Evolutionary conservation across 1,139 yeast species (phyloP).

Genomic region (Hanseniaspora sp.): DNA sequence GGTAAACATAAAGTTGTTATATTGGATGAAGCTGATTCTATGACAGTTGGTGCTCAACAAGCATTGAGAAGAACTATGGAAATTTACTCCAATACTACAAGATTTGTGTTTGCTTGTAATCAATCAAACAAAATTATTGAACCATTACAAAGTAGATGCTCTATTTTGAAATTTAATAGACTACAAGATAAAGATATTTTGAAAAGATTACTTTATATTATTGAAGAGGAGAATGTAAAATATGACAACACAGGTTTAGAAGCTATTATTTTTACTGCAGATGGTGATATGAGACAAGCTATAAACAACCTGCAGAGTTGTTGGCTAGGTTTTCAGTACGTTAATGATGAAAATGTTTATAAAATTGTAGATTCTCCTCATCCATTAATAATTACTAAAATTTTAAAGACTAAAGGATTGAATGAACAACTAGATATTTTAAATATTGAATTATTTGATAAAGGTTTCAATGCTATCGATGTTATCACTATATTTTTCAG

Average conservation of each 20-base stretch:
- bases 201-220: constrained; percentile 61
- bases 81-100: constrained; percentile 79
- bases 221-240: constrained; percentile 45
- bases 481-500: constrained; percentile 82
- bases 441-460: constrained; percentile 58
- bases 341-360: constrained; percentile 82
- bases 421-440: constrained; percentile 62
- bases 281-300: constrained; percentile 98
- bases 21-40: constrained; percentile 85
- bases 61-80: constrained; percentile 97
- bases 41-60: constrained; percentile 94
- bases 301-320: constrained; percentile 88
- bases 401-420: constrained; percentile 51
- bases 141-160: constrained; percentile 94
- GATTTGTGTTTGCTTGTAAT: constrained; percentile 96
- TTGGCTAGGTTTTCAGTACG: constrained; percentile 84
- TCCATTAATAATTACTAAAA: constrained; percentile 71
- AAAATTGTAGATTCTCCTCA: constrained; percentile 95
- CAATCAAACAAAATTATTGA: constrained; percentile 90
- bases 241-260: constrained; percentile 84
- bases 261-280: constrained; percentile 91
- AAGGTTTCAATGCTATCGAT: constrained; percentile 90
- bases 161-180: constrained; percentile 74
- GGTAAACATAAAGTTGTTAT: constrained; percentile 83
- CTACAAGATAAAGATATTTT: constrained; percentile 77